Conservation (phyloP, 2,329 filamentous ascomycete species). For the Pyrenochaeta sp. region DNA sequence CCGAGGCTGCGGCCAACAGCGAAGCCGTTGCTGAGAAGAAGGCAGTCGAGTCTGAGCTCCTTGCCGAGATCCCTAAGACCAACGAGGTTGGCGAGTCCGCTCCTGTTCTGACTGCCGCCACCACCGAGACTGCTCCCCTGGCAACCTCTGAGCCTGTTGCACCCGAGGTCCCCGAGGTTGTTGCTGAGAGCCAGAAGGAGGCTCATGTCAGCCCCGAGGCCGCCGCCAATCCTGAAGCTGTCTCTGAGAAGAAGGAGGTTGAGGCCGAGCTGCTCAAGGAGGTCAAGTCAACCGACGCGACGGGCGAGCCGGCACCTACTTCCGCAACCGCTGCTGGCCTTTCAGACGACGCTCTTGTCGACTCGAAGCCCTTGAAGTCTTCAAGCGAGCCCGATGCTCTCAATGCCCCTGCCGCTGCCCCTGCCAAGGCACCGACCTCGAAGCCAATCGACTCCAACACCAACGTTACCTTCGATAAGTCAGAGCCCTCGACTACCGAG, state of each 20-base stretch:
- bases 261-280: slow-evolving; percentile 76
- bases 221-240: slow-evolving; percentile 68
- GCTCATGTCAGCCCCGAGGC: slow-evolving; percentile 70
- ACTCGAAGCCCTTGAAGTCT: slow-evolving; percentile 40
- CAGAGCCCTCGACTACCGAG: slow-evolving; percentile 46
- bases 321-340: slow-evolving; percentile 44
- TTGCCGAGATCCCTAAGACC: slow-evolving; percentile 42
- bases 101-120: slow-evolving; percentile 23
- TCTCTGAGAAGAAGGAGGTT: slow-evolving; percentile 73
- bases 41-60: slow-evolving; percentile 73
- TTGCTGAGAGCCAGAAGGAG: slow-evolving; percentile 74
- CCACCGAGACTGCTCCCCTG: slow-evolving; percentile 18
- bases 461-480: slow-evolving; percentile 53
- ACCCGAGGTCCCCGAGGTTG: slow-evolving; percentile 61
- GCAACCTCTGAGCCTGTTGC: slow-evolving; percentile 38
- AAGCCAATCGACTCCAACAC: slow-evolving; percentile 40
- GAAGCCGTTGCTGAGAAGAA: slow-evolving; percentile 75
- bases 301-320: slow-evolving; percentile 52
- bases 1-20: slow-evolving; percentile 71
- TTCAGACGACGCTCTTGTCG: slow-evolving; percentile 34
- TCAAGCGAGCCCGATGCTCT: slow-evolving; percentile 43
- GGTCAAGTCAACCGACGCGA: slow-evolving; percentile 54
- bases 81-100: slow-evolving; percentile 50
- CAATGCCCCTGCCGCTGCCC: slow-evolving; percentile 47
- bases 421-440: slow-evolving; percentile 33